Evolutionary conservation across 2,329 filamentous ascomycete species (phyloP).

Genomic region (Fusarium secorum): DNA sequence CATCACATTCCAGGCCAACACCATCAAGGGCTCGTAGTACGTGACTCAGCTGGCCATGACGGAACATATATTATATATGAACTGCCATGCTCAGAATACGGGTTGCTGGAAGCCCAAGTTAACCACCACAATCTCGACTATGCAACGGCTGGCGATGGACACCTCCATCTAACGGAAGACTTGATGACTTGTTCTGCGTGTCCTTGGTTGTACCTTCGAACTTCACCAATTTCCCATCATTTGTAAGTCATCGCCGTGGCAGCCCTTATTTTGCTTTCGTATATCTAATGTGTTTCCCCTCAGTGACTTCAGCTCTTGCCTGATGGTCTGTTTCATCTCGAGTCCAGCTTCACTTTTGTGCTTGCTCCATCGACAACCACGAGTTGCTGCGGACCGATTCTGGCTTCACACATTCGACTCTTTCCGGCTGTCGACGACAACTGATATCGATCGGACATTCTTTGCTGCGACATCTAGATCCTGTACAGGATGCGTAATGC

Average conservation of each 20-base stretch:
- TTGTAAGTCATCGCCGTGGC: neutral
- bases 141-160: conserved; percentile 40
- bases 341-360: neutral
- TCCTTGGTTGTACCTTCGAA: conserved; percentile 41
- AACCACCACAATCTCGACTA: conserved; percentile 34
- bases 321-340: conserved; percentile 35
- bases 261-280: neutral
- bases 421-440: conserved; percentile 68
- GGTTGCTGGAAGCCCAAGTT: neutral
- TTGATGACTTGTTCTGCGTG: conserved; percentile 35
- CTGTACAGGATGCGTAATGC: conserved; percentile 4
- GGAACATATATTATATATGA: neutral
- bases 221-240: conserved; percentile 25
- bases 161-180: conserved; percentile 41
- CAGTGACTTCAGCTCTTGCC: conserved; percentile 52
- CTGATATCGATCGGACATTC: conserved; percentile 69
- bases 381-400: conserved; percentile 41
- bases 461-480: conserved; percentile 52
- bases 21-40: conserved; percentile 51
- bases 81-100: neutral
- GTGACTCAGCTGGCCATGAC: neutral
- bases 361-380: conserved; percentile 45
- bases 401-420: conserved; percentile 53
- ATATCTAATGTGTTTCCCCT: neutral
- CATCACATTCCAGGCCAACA: conserved; percentile 53